Conservation (phyloP, 495 filamentous ascomycete genomes). For the Paragyromitra xinjiangensis region DNA sequence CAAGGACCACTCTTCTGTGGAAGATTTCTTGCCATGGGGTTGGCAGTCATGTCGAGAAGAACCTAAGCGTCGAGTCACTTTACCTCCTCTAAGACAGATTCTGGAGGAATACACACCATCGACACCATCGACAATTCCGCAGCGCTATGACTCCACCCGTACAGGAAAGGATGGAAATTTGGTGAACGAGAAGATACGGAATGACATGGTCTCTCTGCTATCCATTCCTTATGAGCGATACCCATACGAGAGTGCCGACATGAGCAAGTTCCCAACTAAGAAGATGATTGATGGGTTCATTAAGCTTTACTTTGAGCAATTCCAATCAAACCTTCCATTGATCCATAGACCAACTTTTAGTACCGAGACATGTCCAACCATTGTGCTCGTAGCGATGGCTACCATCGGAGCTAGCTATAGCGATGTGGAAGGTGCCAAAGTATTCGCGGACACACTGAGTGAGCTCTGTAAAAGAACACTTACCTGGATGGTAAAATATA, state of each 20-base stretch:
- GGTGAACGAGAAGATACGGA: conserved; percentile 54
- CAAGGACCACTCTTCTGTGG: conserved; percentile 50
- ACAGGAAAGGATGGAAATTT: conserved; percentile 22
- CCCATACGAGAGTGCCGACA: conserved; percentile 54
- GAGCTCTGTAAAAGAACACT: conserved; percentile 58
- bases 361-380: conserved; percentile 54
- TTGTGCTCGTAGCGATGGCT: conserved; percentile 57
- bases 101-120: conserved; percentile 48
- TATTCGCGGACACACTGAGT: conserved; percentile 57
- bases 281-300: conserved; percentile 56
- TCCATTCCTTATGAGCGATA: conserved; percentile 53
- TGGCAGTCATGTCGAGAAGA: conserved; percentile 54
- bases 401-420: conserved; percentile 58
- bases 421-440: conserved; percentile 56
- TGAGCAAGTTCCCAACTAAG: conserved; percentile 54
- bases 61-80: conserved; percentile 51
- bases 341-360: conserved; percentile 58
- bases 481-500: conserved; percentile 56
- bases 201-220: conserved; percentile 53
- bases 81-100: conserved; percentile 56
- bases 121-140: conserved; percentile 33
- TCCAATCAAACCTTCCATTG: conserved; percentile 58
- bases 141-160: conserved; percentile 13
- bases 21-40: conserved; percentile 56
- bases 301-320: conserved; percentile 57